Base-by-base conservation (phyloP, 169 alveolate species). In the Plasmodium yoelii region DNA sequence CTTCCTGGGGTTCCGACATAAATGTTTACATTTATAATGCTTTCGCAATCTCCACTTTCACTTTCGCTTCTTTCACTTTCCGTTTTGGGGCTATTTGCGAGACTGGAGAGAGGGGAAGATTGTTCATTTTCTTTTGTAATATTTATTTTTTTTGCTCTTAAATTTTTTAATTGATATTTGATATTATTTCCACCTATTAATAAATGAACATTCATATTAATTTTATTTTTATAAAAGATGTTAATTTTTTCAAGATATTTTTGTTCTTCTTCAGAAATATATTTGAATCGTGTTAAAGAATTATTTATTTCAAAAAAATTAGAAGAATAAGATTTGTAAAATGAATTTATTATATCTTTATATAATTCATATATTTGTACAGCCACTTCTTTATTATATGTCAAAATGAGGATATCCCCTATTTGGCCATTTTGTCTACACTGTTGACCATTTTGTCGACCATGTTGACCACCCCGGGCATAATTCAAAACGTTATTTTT, bases 1-100 rank as follows among this genome's bases (percentile, higher is more conserved):
- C 88, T 61, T 42, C 88, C 88, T 9, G 88, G 88, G 3, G 88
- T 77, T 6, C 88, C 88, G 3, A 77, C 34, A 55, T 77, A 77
- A 6, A 77, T 64, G 26, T 77, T 77, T 6, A 77, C 42, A 56
- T 77, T 47, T 42, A 51, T 9, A 13, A 24, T 4, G 13, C 26
- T 53, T 0, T 44, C 2, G 12, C 3, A n/a, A n/a, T n/a, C n/a
- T n/a, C n/a, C n/a, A 24, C 26, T 53, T 0, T 44, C 2, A 22
- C 3, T 55, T 5, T 51, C 22, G 2, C 24, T 0, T 0, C 0
- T 34, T 1, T 60, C 5, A 51, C 24, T 13, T 19, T 10, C 22
- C 53, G 6, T 34, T 1, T 13, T 49, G 64, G 0, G 5, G 9
- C 64, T 24, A 13, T 46, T 8, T 3, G 1, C 24, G 7, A 1